A percentile compares a stretch with the other conserved stretches of the same genome.
These are phyloP conservation scores for Mycena chlorophos DNA, from an alignment of 768 basidiomycete genomes.

Conservation along the genomic window DNA sequence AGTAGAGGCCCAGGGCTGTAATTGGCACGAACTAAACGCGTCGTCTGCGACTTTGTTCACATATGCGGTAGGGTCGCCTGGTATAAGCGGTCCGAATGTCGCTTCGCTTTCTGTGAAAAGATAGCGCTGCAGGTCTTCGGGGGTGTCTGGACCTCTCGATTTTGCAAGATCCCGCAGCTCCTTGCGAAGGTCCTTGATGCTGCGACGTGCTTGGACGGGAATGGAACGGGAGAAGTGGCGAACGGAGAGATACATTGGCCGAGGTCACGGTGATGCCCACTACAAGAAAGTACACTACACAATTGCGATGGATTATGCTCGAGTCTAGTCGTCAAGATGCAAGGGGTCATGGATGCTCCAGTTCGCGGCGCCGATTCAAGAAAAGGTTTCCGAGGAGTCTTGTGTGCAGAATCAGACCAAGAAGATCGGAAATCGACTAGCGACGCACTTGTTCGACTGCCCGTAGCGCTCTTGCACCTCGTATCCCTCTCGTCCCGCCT, in stretches of 20 bases:
- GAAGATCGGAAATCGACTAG: neutral
- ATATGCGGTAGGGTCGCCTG: constrained; percentile 5
- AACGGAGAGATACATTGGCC: neutral
- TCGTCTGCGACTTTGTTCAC: constrained; percentile 17
- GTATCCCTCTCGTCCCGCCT: constrained; percentile 38
- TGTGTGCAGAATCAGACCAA: constrained; percentile 8
- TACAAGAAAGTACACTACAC: neutral
- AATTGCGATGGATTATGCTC: neutral
- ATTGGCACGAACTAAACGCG: constrained; percentile 15
- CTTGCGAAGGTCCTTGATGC: constrained; percentile 10
- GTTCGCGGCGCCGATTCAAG: constrained; percentile 55
- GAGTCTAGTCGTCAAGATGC: too few relatives aligned
- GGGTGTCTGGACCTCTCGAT: neutral
- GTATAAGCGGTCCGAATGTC: constrained; percentile 7
- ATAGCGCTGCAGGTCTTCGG: constrained; percentile 5
- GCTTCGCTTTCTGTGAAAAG: constrained; percentile 13
- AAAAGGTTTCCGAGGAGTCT: constrained; percentile 68
- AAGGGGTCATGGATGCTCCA: constrained; percentile 16
- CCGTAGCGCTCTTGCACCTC: constrained; percentile 62
- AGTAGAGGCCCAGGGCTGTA: neutral
- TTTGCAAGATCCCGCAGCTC: neutral
- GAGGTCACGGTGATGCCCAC: too few relatives aligned
- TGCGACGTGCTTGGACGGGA: constrained; percentile 6
- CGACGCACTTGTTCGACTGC: constrained; percentile 54
- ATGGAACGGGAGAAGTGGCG: constrained; percentile 9